Conservation (phyloP, 305 asterid species). For the Solanum hybrid region DNA sequence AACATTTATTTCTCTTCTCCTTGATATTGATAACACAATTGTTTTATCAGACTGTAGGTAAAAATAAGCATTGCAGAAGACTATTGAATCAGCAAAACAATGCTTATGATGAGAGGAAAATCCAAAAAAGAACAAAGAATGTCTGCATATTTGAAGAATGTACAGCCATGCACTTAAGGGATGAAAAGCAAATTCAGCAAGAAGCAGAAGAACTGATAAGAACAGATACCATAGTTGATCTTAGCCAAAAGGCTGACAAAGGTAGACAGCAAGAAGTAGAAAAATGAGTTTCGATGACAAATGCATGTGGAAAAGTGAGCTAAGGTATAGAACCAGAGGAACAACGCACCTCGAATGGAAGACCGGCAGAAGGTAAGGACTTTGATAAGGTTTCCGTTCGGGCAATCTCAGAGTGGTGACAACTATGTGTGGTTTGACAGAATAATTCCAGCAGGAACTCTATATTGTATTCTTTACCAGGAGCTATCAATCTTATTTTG, state of each 20-base stretch:
- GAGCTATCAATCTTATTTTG: slow-evolving; percentile 2
- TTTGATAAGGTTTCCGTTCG: neutral
- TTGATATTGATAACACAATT: neutral
- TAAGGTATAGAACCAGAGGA: neutral
- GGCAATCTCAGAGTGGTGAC: neutral
- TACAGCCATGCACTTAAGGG: neutral
- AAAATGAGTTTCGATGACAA: neutral
- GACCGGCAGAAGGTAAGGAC: neutral
- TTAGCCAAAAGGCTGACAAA: slow-evolving; percentile 38
- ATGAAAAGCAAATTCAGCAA: neutral
- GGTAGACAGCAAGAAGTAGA: slow-evolving; percentile 13
- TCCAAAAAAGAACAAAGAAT: neutral
- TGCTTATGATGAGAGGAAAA: neutral
- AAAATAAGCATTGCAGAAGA: neutral
- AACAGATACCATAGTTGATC: slow-evolving; percentile 43
- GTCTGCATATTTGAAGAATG: neutral
- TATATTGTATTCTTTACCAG: neutral
- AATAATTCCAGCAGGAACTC: neutral
- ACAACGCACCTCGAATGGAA: slow-evolving; percentile 2
- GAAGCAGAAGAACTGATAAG: slow-evolving; percentile 1
- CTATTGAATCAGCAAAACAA: neutral
- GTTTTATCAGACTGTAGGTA: neutral
- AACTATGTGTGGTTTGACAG: neutral
- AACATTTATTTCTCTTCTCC: neutral
- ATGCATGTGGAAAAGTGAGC: neutral